Conservation (phyloP, 331 rosid species). For the Saraca asoca region DNA sequence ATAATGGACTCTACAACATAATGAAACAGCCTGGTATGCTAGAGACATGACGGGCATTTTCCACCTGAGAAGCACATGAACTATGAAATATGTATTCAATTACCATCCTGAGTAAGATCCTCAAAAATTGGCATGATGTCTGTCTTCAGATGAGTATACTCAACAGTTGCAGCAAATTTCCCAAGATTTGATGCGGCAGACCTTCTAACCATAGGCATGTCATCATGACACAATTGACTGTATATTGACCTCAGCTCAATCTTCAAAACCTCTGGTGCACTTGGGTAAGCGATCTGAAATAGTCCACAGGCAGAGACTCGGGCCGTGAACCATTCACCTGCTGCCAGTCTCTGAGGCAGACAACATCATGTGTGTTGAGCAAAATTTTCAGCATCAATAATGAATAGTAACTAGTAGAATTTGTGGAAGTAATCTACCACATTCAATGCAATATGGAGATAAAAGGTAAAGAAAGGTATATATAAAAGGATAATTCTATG, state of each 20-base stretch:
- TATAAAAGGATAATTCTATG: too few relatives aligned
- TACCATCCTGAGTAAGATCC: constrained; percentile 96
- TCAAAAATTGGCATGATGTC: constrained; percentile 88
- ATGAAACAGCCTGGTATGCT: constrained; percentile 8
- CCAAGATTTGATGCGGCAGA: constrained; percentile 98
- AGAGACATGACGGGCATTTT: constrained; percentile 22
- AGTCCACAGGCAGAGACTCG: constrained; percentile 98
- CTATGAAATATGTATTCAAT: constrained; percentile 23
- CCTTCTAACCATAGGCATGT: constrained; percentile 99
- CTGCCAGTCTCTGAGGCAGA: constrained; percentile 79
- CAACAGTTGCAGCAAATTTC: constrained; percentile 92
- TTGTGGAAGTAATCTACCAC: constrained; percentile 1
- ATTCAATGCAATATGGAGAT: constrained; percentile 6
- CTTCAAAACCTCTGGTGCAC: constrained; percentile 79
- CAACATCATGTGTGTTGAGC: constrained; percentile 8
- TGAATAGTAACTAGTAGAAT: constrained; percentile 10
- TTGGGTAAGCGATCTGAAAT: constrained; percentile 85
- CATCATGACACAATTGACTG: constrained; percentile 94
- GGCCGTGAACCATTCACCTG: constrained; percentile 99
- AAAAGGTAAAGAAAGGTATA: not conserved
- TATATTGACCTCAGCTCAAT: constrained; percentile 80
- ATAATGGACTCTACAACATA: constrained; percentile 22
- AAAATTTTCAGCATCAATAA: constrained; percentile 1
- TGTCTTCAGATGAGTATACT: constrained; percentile 78
- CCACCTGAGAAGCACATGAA: constrained; percentile 13